Evolutionary conservation across 495 filamentous ascomycete species (phyloP).

Genomic region (Xylaria grammica): DNA sequence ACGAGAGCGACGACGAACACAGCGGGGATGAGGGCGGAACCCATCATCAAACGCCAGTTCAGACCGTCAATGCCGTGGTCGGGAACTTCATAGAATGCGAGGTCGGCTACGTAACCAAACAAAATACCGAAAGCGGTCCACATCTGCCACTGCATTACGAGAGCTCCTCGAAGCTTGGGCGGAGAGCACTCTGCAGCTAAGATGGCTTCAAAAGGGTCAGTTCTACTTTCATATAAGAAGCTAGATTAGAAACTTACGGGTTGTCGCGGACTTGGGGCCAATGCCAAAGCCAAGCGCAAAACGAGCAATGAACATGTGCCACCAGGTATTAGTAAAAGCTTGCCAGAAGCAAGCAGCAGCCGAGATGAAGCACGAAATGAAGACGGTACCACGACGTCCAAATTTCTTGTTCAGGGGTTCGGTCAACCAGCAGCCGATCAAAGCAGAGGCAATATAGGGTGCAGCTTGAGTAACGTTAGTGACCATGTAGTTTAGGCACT

Average conservation of each 20-base stretch:
- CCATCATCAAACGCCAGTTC: constrained; percentile 87
- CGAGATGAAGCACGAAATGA: constrained; percentile 56
- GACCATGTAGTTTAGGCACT: neutral
- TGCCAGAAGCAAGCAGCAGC: constrained; percentile 78
- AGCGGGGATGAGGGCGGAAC: constrained; percentile 75
- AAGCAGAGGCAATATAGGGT: constrained; percentile 79
- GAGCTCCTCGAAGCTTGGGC: constrained; percentile 73
- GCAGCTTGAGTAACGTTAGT: constrained; percentile 32
- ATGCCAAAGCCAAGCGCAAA: constrained; percentile 78
- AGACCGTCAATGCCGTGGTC: constrained; percentile 64
- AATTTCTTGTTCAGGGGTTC: constrained; percentile 79
- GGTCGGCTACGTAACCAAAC: constrained; percentile 72
- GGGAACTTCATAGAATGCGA: constrained; percentile 71
- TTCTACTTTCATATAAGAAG: neutral
- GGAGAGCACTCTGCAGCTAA: constrained; percentile 81
- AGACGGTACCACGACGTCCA: constrained; percentile 83
- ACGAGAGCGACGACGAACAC: constrained; percentile 72
- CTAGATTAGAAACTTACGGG: constrained; percentile 39
- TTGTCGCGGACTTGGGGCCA: constrained; percentile 80
- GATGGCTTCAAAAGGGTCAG: constrained; percentile 39
- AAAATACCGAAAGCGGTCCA: constrained; percentile 88
- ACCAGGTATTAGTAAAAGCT: constrained; percentile 75
- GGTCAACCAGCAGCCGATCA: constrained; percentile 83
- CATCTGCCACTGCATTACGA: constrained; percentile 77
- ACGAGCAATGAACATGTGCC: constrained; percentile 73